Base-by-base conservation (phyloP, 139 green algal genomes). In the Closterium sp. region DNA sequence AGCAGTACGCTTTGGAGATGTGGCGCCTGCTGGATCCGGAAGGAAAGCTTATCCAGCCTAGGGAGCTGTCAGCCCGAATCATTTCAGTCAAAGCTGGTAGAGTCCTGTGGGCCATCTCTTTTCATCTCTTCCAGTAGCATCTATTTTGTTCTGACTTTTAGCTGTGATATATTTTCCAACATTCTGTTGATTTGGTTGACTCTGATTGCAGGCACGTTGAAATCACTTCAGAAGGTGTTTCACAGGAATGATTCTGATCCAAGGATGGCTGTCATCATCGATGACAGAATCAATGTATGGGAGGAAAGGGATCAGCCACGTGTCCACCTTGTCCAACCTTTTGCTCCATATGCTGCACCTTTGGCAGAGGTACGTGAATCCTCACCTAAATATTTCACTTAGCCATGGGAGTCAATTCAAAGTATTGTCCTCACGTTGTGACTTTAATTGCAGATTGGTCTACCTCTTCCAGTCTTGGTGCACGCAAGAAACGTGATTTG, bases 271-370 rank as follows among this genome's bases (percentile, higher is more conserved):
- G 38, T 95, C 23, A 83, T 94, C 31, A n/a, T 95, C 31, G 93
- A 95, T 86, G 93, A 95, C 34, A 55, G 93, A 19, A 34, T 93
- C 38, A 91, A 93, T 30, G 91, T 95, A 8, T 95, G 93, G 93
- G 93, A 93, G 90, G 84, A 92, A 12, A 36, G n/a, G 23, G 93
- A 93, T 1, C 93, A 94, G 34, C 21, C 30, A 33, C 87, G 93
- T 38, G 88, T 95, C 16, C 38, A 93, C 32, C 76, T 90, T 28
- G 87, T 94, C 19, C 66, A 85, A 21, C 88, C 91, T 30, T 95
- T 93, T 43, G 34, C 87, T 36, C 93, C 93, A 34, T 94, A 95
- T 64, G 55, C 76, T 36, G 89, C 91, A 34, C 92, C 92, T 0
- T n/a, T 91, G 4, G 28, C 34, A 19, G 90, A 93, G 66, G 86